Evolutionary conservation across 257 asterid species (phyloP).

Genomic region (Solanum tacnaense): DNA sequence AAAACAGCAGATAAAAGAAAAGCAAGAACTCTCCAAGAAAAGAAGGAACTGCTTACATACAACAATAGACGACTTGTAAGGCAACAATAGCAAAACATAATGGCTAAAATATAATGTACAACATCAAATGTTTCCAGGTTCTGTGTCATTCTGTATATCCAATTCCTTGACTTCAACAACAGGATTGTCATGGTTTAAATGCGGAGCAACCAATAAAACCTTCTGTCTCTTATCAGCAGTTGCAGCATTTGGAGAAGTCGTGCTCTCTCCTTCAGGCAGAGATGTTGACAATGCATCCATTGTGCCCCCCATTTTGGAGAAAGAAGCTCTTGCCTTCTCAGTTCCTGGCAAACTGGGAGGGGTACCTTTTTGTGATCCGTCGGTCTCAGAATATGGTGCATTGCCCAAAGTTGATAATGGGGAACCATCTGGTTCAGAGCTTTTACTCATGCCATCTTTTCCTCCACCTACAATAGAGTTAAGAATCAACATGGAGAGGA

Average conservation of each 20-base stretch:
- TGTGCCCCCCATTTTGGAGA: slow-evolving; percentile 10
- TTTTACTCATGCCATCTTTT: slow-evolving; percentile 42
- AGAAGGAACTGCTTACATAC: not conserved
- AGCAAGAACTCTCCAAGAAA: not conserved
- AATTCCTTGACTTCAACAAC: not conserved
- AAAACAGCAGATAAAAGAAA: not conserved
- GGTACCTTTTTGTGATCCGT: slow-evolving; percentile 13
- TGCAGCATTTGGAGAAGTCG: slow-evolving; percentile 8
- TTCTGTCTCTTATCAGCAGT: slow-evolving; percentile 14
- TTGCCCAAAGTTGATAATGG: slow-evolving; percentile 7
- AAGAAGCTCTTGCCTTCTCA: slow-evolving; percentile 9
- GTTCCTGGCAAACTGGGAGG: slow-evolving; percentile 19
- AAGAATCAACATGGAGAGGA: not conserved
- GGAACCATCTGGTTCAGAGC: slow-evolving; percentile 35
- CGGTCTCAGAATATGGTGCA: slow-evolving; percentile 31
- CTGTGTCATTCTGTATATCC: slow-evolving; percentile 1
- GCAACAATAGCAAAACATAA: not conserved
- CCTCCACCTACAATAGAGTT: slow-evolving; percentile 40
- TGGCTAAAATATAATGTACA: not conserved
- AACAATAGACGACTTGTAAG: not conserved
- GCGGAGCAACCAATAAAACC: slow-evolving; percentile 6
- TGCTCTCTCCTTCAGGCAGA: slow-evolving; percentile 9
- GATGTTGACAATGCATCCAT: not conserved
- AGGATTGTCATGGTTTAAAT: slow-evolving; percentile 9
- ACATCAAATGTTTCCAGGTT: slow-evolving; percentile 7